A percentile compares a stretch with the other conserved stretches of the same genome.
phyloP scores from a whole-genome alignment of 108 stramenopile species.

The Bacterosira constricta region DNA sequence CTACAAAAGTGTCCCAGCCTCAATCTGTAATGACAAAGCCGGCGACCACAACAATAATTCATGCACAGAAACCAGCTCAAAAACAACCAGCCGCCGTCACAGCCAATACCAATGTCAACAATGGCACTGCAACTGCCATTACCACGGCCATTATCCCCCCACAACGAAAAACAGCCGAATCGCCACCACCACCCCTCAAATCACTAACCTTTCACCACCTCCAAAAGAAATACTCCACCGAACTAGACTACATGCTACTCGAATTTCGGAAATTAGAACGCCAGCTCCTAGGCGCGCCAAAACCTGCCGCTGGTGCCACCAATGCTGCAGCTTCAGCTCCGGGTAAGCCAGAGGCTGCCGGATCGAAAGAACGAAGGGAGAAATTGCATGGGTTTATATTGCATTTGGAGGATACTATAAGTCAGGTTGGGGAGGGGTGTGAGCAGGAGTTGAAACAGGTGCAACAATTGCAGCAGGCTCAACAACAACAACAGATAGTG shows the following conservation, averaged over 20 bases:
- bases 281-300: conserved; percentile 74
- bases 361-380: conserved; percentile 77
- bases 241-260: conserved; percentile 83
- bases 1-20: not conserved
- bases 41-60: not conserved
- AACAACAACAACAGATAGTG: not conserved
- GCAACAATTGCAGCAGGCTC: not conserved
- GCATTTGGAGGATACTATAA: conserved; percentile 80
- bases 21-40: not conserved
- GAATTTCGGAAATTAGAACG: conserved; percentile 86
- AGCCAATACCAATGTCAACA: not conserved
- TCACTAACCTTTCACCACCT: conserved; percentile 63
- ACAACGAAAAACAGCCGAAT: not conserved
- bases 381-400: conserved; percentile 86
- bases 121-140: not conserved
- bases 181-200: conserved; percentile 51
- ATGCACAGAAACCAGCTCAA: not conserved
- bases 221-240: conserved; percentile 62
- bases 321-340: conserved; percentile 14
- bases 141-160: not conserved
- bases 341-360: conserved; percentile 58
- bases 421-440: conserved; percentile 73
- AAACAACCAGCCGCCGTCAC: not conserved
- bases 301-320: too few species aligned
- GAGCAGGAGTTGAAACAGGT: conserved; percentile 50